Evolutionary conservation across 164 flowering plant genomes (phyloP), one percentile per base, ranked within the genome.

Genomic region (Protea cynaroides): DNA sequence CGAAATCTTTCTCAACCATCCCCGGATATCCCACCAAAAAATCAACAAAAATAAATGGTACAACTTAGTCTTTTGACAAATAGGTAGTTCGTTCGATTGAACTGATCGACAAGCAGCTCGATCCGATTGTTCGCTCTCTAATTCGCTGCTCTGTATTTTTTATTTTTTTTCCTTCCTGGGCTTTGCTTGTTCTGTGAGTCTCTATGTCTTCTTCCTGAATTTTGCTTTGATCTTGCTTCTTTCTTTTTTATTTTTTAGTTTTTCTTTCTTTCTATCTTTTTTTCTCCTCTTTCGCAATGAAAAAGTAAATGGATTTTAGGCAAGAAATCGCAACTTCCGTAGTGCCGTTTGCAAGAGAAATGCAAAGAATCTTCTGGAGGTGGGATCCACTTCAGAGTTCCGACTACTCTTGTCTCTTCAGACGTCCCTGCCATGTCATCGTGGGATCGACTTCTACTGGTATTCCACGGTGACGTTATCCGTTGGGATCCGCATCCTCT

Each of bases 251-350:
- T n/a, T n/a, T n/a, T n/a, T n/a, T n/a, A n/a, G n/a, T n/a, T n/a
- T n/a, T n/a, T n/a, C n/a, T n/a, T n/a, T n/a, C n/a, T n/a, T n/a
- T n/a, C n/a, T n/a, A n/a, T n/a, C n/a, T n/a, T n/a, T n/a, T n/a
- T n/a, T n/a, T n/a, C n/a, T n/a, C n/a, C n/a, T n/a, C n/a, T n/a
- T n/a, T n/a, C n/a, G 68, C 72, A 76, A 77, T 65, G 72, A 61
- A 74, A 82, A 17, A 37, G 9, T 37, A 37, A 37, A 37, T 37
- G 52, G 58, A n/a, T n/a, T n/a, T n/a, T n/a, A n/a, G n/a, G 62
- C 40, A 51, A 58, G 37, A 61, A 63, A 64, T 62, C 74, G 75
- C 72, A 74, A 47, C 69, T 76, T 72, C 67, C 34, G 74, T 72
- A 72, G 69, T 29, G 34, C 2, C 5, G 2, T 29, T 3, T 2